Base-by-base conservation (phyloP, 225 moss, liverwort and hornwort genomes). In the Pseudisothecium myosuroides region DNA sequence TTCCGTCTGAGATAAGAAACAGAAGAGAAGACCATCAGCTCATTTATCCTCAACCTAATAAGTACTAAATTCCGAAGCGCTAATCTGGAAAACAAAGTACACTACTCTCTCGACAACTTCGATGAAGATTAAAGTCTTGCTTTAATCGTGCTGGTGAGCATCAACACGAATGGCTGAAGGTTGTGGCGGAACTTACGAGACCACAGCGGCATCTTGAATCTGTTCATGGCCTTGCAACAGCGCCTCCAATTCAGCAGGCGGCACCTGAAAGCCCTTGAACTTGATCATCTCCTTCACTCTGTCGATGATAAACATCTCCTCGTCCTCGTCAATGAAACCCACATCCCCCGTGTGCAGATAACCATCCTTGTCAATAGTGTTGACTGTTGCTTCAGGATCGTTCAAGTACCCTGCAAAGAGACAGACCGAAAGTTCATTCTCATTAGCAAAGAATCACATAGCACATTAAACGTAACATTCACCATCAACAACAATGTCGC, bases 261-360 rank as follows among this genome's bases (percentile, higher is more conserved):
- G 96, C 27, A 98, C 98, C 93, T 98, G 98, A 49, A 98, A 97
- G 31, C 98, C 98, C 89, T 98, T 98, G 88, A 93, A 96, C 92
- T 98, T 98, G 86, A 98, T 98, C 5, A 97, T 95, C 82, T 98
- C 98, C 89, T 98, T 98, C n/a, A 98, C 95, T n/a, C 98, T 90
- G 80, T 98, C 98, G 6, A 98, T 96, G 47, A 98, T 97, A 72
- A 98, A 98, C 85, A 98, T 94, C 89, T 98, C 98, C 76, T 97
- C 98, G 61, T 96, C 94, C 28, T 95, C 94, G 72, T 98, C 98
- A 60, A 98, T 93, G 69, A 91, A 86, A 19, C 93, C 97, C 67
- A 98, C 95, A 50, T 98, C 98, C 26, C 98, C 98, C 4, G 98
- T 98, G 90, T 97, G 98, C 76, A 98, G 85, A 92, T 88, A 98